Percentiles rank a stretch among this genome's conserved stretches.
Evolutionary conservation across 768 basidiomycete genomes (phyloP).

Genomic region (Kondoa malvinella): DNA sequence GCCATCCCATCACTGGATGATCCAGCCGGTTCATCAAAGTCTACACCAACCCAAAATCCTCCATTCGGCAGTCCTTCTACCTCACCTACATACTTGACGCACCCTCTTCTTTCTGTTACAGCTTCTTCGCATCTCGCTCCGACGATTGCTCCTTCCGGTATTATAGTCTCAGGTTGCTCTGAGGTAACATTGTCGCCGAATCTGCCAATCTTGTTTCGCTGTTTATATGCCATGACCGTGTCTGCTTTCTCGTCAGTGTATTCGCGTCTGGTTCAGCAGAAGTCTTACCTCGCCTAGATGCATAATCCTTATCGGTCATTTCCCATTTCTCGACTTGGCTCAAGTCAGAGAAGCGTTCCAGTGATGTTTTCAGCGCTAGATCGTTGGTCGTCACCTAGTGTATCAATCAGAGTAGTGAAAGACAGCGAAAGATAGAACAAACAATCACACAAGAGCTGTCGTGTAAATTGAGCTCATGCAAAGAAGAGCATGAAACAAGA

Average conservation of each 20-base stretch:
- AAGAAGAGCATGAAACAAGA: background rate
- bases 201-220: constrained; percentile 6
- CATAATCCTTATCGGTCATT: constrained; percentile 8
- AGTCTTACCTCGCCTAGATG: background rate
- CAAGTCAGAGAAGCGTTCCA: background rate
- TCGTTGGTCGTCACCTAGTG: background rate
- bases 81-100: background rate
- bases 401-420: no score
- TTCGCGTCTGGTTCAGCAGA: background rate
- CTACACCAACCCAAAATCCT: constrained; percentile 5
- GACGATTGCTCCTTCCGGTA: background rate
- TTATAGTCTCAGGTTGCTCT: background rate
- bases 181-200: background rate
- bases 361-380: background rate
- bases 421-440: background rate
- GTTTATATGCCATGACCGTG: constrained; percentile 4
- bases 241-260: background rate
- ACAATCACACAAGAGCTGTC: background rate
- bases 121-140: constrained; percentile 3
- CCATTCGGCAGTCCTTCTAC: background rate
- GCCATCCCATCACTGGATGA: background rate
- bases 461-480: background rate
- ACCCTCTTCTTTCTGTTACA: background rate
- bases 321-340: background rate
- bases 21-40: constrained; percentile 1